A percentile compares a stretch with the other conserved stretches of the same genome.
Evolutionary conservation across 257 asterid species (phyloP).

Genomic region (Mentha longifolia): DNA sequence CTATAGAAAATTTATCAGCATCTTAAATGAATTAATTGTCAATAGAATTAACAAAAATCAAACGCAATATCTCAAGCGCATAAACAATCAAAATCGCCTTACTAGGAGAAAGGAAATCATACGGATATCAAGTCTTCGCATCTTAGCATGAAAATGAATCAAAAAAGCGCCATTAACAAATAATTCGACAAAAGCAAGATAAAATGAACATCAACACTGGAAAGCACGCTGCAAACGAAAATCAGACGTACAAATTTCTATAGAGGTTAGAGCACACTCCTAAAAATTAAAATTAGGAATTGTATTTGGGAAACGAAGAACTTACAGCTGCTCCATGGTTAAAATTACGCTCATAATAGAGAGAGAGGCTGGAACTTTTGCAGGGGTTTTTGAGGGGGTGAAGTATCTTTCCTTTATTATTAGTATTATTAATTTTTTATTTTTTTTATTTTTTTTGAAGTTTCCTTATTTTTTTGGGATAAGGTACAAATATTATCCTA

Average conservation of each 20-base stretch:
- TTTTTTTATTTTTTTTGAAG: no score
- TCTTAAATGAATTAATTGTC: constrained; percentile 3
- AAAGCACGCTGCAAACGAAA: background rate
- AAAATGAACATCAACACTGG: background rate
- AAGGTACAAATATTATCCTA: no score
- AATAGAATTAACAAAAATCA: background rate
- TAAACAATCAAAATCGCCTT: background rate
- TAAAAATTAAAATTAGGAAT: background rate
- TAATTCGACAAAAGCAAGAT: background rate
- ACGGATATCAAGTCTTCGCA: constrained; percentile 2
- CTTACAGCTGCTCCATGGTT: constrained; percentile 37
- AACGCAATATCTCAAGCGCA: background rate
- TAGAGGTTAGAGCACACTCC: background rate
- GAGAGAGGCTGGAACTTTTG: constrained; percentile 12
- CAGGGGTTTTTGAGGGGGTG: constrained; percentile 26
- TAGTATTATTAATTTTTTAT: no score
- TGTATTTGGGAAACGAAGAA: background rate
- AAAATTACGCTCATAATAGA: constrained; percentile 9
- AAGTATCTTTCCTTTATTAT: no score
- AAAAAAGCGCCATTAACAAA: background rate
- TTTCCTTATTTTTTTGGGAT: no score
- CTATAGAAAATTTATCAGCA: background rate
- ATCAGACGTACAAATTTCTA: background rate
- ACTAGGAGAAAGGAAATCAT: background rate
- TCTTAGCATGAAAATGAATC: background rate